phyloP scores from a whole-genome alignment of 163 green algal genomes.

The Prototheca cutis region DNA sequence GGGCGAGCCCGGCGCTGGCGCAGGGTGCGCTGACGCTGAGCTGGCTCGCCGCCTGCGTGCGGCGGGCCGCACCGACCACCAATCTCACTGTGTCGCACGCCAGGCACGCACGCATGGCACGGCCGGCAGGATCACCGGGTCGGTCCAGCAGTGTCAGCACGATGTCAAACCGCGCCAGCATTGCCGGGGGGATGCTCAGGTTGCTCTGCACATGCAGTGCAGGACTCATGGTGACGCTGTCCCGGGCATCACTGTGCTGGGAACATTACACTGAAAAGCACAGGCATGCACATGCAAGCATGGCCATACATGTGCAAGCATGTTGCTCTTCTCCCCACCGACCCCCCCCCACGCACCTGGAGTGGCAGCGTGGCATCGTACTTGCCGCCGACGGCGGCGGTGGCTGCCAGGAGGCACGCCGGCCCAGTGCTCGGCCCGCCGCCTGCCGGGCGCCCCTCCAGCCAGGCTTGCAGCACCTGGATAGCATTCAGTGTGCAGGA shows the following conservation, averaged over 20 bases:
- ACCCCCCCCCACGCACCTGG: background rate
- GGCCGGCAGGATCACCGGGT: slow-evolving; percentile 57
- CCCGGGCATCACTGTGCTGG: background rate
- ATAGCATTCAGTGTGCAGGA: no score
- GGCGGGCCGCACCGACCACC: background rate
- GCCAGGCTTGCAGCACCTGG: background rate
- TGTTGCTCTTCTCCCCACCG: no score
- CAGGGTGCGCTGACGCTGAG: background rate
- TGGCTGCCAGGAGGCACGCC: background rate
- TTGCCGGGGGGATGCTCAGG: slow-evolving; percentile 66
- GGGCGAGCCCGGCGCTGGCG: background rate
- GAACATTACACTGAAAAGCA: background rate
- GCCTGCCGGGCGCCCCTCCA: background rate
- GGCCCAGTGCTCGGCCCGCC: background rate
- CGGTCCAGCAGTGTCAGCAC: slow-evolving; percentile 86
- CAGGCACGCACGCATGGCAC: slow-evolving; percentile 39
- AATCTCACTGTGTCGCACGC: background rate
- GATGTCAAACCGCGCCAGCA: slow-evolving; percentile 92
- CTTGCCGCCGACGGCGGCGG: background rate
- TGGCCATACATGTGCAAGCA: no score
- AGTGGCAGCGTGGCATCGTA: background rate
- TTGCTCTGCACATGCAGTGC: slow-evolving; percentile 57
- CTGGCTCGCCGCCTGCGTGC: background rate
- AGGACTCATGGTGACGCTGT: background rate
- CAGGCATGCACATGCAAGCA: background rate